Conservation (phyloP, 345 rosid species). For the Lepidium sativum region DNA sequence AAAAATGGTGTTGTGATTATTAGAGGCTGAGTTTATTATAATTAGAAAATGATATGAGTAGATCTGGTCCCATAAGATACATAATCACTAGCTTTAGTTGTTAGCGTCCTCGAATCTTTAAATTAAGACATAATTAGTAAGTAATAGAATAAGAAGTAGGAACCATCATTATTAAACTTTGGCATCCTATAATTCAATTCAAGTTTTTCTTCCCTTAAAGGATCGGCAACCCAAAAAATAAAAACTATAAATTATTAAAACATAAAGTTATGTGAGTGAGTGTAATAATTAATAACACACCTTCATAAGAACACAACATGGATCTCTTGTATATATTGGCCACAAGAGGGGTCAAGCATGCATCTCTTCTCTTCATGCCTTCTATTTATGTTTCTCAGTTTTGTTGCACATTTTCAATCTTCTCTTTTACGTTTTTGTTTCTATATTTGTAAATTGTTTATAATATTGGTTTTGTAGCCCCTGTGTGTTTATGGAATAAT, state of each 20-base stretch:
- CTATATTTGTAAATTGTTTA: too few relatives aligned
- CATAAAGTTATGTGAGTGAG: conserved; percentile 8
- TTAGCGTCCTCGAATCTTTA: not conserved
- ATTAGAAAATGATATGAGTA: not conserved
- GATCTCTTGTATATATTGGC: conserved; percentile 6
- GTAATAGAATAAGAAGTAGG: conserved; percentile 13
- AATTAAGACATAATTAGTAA: conserved; percentile 18
- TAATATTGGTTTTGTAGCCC: not conserved
- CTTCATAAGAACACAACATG: conserved; percentile 12
- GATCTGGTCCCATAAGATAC: conserved; percentile 3
- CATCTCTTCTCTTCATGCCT: conserved; percentile 28
- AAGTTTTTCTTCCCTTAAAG: conserved; percentile 27
- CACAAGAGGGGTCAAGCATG: conserved; percentile 29
- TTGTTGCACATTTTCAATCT: conserved; percentile 18
- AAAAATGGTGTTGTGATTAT: too few relatives aligned
- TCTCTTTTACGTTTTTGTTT: conserved; percentile 16
- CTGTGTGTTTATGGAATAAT: not conserved
- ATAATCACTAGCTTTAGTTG: conserved; percentile 10
- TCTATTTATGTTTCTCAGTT: conserved; percentile 7
- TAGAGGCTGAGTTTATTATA: not conserved
- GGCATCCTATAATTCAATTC: conserved; percentile 16
- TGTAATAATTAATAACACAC: conserved; percentile 28
- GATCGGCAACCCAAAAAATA: conserved; percentile 15
- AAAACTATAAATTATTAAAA: too few relatives aligned
- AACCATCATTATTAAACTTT: conserved; percentile 20